Evolutionary conservation across 345 rosid genomes (phyloP), one percentile per base, ranked within the genome.

Genomic region (Geranium brycei): DNA sequence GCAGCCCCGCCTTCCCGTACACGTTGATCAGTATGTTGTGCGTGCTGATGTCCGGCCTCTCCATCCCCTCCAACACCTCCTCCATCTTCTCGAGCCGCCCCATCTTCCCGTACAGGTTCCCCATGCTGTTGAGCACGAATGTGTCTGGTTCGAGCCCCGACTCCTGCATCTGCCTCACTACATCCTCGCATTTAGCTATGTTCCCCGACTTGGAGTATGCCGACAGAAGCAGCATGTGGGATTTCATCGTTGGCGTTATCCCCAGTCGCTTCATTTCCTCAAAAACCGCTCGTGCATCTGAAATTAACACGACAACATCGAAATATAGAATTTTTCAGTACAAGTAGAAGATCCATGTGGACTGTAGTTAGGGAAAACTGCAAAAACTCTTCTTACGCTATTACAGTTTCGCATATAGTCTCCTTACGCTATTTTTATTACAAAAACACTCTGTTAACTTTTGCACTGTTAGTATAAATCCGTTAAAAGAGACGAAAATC

Each of bases 171-270:
- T 84, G 82, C 63, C 74, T 78, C 61, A 91, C 78, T 3, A 89
- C 76, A 40, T 81, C 82, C 79, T 91, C 95, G 12, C 96, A 89
- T 73, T 78, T 89, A 15, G 82, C 78, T 18, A 79, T 72, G 63
- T 87, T 77, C 35, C 95, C 83, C 2, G 84, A 75, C 77, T 76
- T 87, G 6, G 91, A 79, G 81, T 89, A 86, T 13, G 96, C 96
- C n/a, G 83, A 85, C 60, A 89, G 71, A 68, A 91, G 88, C 35
- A 91, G 73, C 98, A 89, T 89, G 82, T 89, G 96, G 12, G 96
- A 91, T 71, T 91, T 91, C 96, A 91, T 87, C 13, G 95, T 89
- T 4, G 95, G 95, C 53, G 76, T 58, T 72, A 91, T 80, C 62
- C 91, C 92, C 28, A 91, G 74, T 40, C 75, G 75, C 83, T 84